Percentiles rank a stretch among this genome's conserved stretches.
Evolutionary conservation across 306 rosid species (phyloP).

Genomic region (Vicia faba): DNA sequence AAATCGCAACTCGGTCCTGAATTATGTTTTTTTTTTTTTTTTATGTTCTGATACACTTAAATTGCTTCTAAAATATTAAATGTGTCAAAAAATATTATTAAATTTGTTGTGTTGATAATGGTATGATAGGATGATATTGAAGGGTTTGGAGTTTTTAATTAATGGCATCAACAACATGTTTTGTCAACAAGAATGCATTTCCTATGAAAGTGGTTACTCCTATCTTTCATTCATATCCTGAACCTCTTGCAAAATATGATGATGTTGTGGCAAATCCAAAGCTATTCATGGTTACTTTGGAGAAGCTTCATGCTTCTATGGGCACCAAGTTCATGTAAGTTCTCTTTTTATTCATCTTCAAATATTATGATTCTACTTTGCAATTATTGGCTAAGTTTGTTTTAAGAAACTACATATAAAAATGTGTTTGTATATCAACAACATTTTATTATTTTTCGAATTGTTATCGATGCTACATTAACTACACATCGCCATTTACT

Average conservation of each 20-base stretch:
- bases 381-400: no score
- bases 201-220: conserved; percentile 44
- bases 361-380: no score
- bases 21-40: no score
- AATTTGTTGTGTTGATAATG: conserved; percentile 2
- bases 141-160: conserved; percentile 5
- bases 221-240: conserved; percentile 51
- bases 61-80: no score
- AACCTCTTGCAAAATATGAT: conserved; percentile 58
- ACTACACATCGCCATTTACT: no score
- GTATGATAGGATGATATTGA: conserved; percentile 3
- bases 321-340: conserved; percentile 84
- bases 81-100: no score
- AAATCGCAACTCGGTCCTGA: no score
- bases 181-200: conserved; percentile 42
- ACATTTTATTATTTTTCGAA: neutral
- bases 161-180: conserved; percentile 68
- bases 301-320: conserved; percentile 71
- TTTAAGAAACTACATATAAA: no score
- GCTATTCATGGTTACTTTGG: conserved; percentile 65
- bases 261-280: conserved; percentile 55
- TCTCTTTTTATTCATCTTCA: neutral
- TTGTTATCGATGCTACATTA: neutral
- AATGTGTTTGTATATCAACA: no score
- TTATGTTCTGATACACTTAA: no score